phyloP scores from a whole-genome alignment of 202 grass and related monocot species.

The Zoysia matrella region DNA sequence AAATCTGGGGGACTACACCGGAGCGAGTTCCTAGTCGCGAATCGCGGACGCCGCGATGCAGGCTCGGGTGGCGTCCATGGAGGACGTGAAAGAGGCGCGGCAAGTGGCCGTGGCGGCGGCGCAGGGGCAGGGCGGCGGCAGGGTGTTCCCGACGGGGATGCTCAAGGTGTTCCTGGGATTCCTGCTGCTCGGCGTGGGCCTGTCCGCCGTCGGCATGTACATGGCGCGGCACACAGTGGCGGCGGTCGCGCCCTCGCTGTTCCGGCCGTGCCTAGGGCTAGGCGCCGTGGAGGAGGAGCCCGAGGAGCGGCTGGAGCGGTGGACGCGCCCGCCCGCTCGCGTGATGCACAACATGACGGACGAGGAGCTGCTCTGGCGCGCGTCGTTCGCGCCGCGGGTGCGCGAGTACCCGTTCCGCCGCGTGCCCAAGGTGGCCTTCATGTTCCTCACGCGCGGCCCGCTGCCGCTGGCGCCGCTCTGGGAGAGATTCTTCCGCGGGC shows the following conservation, averaged over 20 bases:
- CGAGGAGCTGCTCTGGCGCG: slow-evolving; percentile 83
- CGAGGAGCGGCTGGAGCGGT: slow-evolving; percentile 58
- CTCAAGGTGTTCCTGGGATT: slow-evolving; percentile 71
- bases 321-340: slow-evolving; percentile 59
- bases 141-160: slow-evolving; percentile 58
- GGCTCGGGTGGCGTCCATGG: slow-evolving; percentile 64
- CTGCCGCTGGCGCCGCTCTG: slow-evolving; percentile 81
- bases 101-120: slow-evolving; percentile 16
- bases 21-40: background rate
- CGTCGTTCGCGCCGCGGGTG: slow-evolving; percentile 68
- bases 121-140: slow-evolving; percentile 46
- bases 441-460: slow-evolving; percentile 96
- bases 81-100: slow-evolving; percentile 19
- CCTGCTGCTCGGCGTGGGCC: slow-evolving; percentile 67
- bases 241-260: slow-evolving; percentile 53
- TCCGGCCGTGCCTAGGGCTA: slow-evolving; percentile 51
- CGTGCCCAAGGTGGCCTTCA: slow-evolving; percentile 82
- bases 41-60: slow-evolving; percentile 55
- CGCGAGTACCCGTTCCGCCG: slow-evolving; percentile 73
- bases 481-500: slow-evolving; percentile 78
- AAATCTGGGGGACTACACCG: slow-evolving; percentile 35
- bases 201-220: slow-evolving; percentile 76
- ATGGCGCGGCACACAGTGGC: slow-evolving; percentile 70
- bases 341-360: slow-evolving; percentile 75
- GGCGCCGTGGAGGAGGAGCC: slow-evolving; percentile 40